Evolutionary conservation across 2,329 filamentous ascomycete genomes (phyloP).

Genomic region (Claviceps sorghi): DNA sequence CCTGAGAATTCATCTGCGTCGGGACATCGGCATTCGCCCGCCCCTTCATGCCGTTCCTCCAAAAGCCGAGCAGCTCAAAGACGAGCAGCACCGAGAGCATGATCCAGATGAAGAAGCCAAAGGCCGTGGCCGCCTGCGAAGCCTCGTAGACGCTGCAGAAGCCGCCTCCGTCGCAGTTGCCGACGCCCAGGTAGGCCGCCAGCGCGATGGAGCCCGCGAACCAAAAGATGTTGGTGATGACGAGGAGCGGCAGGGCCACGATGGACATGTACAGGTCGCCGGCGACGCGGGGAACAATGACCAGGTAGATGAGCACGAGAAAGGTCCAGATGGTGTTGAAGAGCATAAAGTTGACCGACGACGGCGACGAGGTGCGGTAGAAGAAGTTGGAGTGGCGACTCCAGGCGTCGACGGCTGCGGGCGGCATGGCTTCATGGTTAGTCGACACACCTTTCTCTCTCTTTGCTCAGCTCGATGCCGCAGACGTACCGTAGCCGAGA

Average conservation of each 20-base stretch:
- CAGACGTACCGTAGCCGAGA: conserved; percentile 5
- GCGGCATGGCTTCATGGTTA: not conserved
- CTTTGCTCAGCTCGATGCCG: too few relatives aligned
- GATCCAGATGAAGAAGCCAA: conserved; percentile 50
- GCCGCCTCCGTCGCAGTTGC: conserved; percentile 34
- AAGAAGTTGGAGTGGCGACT: not conserved
- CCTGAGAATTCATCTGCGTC: conserved; percentile 7
- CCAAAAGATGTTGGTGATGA: conserved; percentile 73
- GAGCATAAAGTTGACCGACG: conserved; percentile 59
- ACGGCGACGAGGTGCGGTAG: conserved; percentile 36
- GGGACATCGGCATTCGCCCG: conserved; percentile 16
- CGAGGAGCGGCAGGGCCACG: conserved; percentile 52
- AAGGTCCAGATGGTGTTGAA: conserved; percentile 68
- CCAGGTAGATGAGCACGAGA: conserved; percentile 55
- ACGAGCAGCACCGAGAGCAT: conserved; percentile 33
- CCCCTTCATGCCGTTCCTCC: conserved; percentile 14
- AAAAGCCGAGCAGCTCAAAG: conserved; percentile 30
- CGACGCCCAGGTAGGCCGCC: conserved; percentile 47
- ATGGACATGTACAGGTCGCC: conserved; percentile 47
- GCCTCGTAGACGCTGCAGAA: conserved; percentile 35
- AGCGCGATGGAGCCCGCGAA: conserved; percentile 73
- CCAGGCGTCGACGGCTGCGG: conserved; percentile 7
- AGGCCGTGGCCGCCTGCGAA: conserved; percentile 48
- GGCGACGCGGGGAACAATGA: conserved; percentile 49
- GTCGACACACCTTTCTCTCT: too few relatives aligned